These are phyloP conservation scores for Emergomyces orientalis DNA, from an alignment of 2,329 filamentous ascomycete species.

Conservation along the genomic window DNA sequence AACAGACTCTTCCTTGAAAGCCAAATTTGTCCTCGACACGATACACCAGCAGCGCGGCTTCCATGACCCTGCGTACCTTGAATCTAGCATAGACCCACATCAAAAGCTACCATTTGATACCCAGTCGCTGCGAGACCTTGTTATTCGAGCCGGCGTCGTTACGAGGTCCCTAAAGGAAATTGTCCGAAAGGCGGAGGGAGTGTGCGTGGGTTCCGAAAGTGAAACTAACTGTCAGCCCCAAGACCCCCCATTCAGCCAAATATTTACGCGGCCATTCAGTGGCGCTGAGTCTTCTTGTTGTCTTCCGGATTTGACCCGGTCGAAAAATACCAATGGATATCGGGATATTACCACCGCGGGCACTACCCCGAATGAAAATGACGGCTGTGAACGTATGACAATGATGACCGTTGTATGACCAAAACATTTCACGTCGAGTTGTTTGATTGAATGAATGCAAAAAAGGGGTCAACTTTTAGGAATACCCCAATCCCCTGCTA, in stretches of 20 bases:
- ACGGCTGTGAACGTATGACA: conserved; percentile 12
- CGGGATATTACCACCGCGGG: not conserved
- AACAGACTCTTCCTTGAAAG: conserved; percentile 50
- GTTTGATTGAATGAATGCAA: not conserved
- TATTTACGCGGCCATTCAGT: conserved; percentile 36
- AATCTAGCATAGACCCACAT: conserved; percentile 23
- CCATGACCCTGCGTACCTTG: conserved; percentile 16
- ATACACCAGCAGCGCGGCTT: conserved; percentile 43
- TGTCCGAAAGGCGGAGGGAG: conserved; percentile 42
- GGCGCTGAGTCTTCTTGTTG: conserved; percentile 21
- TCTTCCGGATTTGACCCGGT: not conserved
- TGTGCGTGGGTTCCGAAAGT: conserved; percentile 22
- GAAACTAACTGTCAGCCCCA: conserved; percentile 21
- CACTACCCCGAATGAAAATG: conserved; percentile 11
- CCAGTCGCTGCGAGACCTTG: conserved; percentile 53
- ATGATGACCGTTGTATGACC: conserved; percentile 12
- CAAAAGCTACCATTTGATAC: conserved; percentile 58
- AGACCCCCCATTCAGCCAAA: conserved; percentile 40
- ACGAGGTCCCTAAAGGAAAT: conserved; percentile 43
- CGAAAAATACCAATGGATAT: conserved; percentile 4
- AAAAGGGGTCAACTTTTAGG: not conserved
- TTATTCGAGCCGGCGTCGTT: conserved; percentile 42
- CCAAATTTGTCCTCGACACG: conserved; percentile 53
- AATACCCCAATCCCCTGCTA: not conserved
- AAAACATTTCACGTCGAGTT: not conserved